Conservation (phyloP, 2,329 filamentous ascomycete species). For the Aspergillus hiratsukae region DNA sequence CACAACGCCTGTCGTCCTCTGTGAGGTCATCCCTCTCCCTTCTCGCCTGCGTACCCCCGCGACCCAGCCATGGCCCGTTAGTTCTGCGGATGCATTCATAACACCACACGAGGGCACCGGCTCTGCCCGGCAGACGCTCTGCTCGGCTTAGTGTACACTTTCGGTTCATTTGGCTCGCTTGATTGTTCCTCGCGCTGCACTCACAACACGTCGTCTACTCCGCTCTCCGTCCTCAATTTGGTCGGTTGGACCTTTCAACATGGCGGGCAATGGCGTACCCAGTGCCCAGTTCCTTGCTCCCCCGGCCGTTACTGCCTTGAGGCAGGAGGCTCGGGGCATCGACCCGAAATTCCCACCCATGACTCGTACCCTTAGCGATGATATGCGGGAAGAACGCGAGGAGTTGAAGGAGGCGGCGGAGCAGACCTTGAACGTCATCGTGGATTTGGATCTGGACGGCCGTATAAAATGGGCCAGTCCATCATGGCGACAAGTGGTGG, state of each 20-base stretch:
- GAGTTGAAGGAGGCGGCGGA: conserved; percentile 94
- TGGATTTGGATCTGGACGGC: conserved; percentile 87
- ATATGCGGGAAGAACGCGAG: conserved; percentile 89
- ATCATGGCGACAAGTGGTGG: conserved; percentile 91
- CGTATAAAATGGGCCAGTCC: conserved; percentile 94
- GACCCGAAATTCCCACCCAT: conserved; percentile 39
- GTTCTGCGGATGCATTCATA: conserved; percentile 40
- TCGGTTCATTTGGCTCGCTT: conserved; percentile 4
- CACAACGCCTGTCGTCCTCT: neutral
- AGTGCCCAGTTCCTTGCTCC: conserved; percentile 40
- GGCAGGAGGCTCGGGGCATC: conserved; percentile 40
- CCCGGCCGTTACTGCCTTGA: conserved; percentile 41
- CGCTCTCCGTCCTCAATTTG: conserved; percentile 8
- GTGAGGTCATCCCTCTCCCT: conserved; percentile 14
- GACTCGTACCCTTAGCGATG: conserved; percentile 69
- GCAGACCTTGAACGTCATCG: conserved; percentile 91
- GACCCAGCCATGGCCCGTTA: conserved; percentile 35
- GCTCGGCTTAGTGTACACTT: conserved; percentile 16
- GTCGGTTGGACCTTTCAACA: conserved; percentile 24
- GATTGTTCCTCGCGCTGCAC: conserved; percentile 3
- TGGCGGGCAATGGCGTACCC: conserved; percentile 40
- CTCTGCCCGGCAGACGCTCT: conserved; percentile 43
- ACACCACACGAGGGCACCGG: conserved; percentile 37
- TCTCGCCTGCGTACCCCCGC: conserved; percentile 10
- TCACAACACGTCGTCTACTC: neutral